A percentile compares a stretch with the other conserved stretches of the same genome.
These are phyloP conservation scores for Xylaria telfairii DNA, from an alignment of 495 filamentous ascomycete species.

Conservation along the genomic window DNA sequence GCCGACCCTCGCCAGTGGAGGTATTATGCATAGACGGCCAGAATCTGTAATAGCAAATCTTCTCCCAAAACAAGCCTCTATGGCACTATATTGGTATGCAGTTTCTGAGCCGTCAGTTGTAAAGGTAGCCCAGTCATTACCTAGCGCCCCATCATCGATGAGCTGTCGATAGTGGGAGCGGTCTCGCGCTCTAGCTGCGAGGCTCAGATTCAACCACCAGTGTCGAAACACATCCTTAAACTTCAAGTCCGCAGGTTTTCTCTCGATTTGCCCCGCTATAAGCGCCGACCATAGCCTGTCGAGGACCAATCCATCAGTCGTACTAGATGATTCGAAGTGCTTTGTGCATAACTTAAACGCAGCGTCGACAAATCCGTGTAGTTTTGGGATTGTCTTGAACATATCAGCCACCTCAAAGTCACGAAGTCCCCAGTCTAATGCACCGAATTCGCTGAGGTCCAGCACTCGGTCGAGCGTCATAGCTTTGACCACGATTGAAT, in stretches of 20 bases:
- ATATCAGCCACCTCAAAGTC: not conserved
- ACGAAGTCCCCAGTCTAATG: conserved; percentile 13
- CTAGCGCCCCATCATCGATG: not conserved
- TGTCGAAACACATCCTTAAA: conserved; percentile 4
- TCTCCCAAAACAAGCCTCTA: conserved; percentile 8
- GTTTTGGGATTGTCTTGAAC: not conserved
- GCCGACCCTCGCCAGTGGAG: not conserved
- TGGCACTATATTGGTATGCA: not conserved
- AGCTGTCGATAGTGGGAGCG: not conserved
- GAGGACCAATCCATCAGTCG: not conserved
- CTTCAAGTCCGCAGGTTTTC: not conserved
- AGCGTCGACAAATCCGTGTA: not conserved
- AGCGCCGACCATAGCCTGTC: not conserved
- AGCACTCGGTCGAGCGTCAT: not conserved
- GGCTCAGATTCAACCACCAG: not conserved
- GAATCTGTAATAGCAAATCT: not conserved
- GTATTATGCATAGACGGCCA: conserved; percentile 11
- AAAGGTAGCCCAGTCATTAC: not conserved
- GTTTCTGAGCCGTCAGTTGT: not conserved
- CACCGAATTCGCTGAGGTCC: conserved; percentile 8
- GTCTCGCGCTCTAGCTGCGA: not conserved
- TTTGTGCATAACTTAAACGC: not conserved
- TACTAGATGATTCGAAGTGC: not conserved
- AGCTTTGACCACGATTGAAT: conserved; percentile 11
- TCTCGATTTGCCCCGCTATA: not conserved